These are phyloP conservation scores for Obba rivulosa DNA, from an alignment of 768 basidiomycete genomes.

Conservation along the genomic window DNA sequence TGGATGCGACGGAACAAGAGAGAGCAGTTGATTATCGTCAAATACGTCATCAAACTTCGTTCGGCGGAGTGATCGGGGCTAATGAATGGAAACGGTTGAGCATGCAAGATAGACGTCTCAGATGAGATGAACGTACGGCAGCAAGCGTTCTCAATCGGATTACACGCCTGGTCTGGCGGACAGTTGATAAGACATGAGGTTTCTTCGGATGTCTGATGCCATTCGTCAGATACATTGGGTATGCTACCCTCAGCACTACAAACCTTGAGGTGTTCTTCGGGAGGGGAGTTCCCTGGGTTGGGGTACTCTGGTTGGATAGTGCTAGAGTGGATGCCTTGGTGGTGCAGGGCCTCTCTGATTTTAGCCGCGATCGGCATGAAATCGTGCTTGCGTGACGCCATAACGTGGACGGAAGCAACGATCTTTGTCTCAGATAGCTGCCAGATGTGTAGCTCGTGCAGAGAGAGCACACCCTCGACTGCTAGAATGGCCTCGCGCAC, in stretches of 20 bases:
- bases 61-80: slow-evolving; percentile 39
- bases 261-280: slow-evolving; percentile 49
- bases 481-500: slow-evolving; percentile 75
- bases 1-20: not conserved
- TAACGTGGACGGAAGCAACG: slow-evolving; percentile 93
- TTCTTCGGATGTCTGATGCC: slow-evolving; percentile 40
- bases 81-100: not conserved
- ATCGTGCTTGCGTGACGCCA: slow-evolving; percentile 73
- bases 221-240: not conserved
- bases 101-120: no score
- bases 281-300: slow-evolving; percentile 29
- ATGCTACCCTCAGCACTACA: slow-evolving; percentile 5
- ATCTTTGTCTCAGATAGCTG: slow-evolving; percentile 93
- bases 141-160: slow-evolving; percentile 67
- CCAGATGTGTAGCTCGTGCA: slow-evolving; percentile 98
- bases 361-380: slow-evolving; percentile 88
- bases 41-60: slow-evolving; percentile 37
- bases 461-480: slow-evolving; percentile 79
- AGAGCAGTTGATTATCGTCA: slow-evolving; percentile 10
- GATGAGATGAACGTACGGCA: slow-evolving; percentile 65
- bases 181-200: slow-evolving; percentile 69
- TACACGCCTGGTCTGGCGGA: slow-evolving; percentile 62
- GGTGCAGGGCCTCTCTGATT: slow-evolving; percentile 80
- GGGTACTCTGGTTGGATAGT: slow-evolving; percentile 92
- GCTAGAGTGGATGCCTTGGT: slow-evolving; percentile 90